Evolutionary conservation across 352 stramenopile species (phyloP), one percentile per base, ranked within the genome.

Genomic region (Pythium vanterpoolii): DNA sequence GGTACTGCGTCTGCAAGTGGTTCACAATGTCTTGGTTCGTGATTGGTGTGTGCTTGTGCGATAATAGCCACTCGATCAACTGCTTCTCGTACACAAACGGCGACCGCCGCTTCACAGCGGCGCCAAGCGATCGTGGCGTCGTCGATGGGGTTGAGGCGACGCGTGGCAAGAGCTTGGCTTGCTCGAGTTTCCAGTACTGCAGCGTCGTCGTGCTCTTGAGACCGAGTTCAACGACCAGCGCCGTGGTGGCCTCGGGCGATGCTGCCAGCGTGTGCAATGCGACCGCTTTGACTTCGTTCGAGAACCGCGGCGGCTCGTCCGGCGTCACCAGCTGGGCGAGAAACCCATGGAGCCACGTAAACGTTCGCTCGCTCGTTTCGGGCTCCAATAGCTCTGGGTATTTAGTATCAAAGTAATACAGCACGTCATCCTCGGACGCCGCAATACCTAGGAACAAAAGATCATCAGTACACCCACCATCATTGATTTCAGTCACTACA

Each of bases 321-420:
- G 42, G 30, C 23, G 79, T 73, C 14, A 68, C 58, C 26, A 90
- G 28, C 1, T n/a, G 30, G 10, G 50, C 23, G 8, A 68, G 40
- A 60, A 87, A 88, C 42, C 70, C 62, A 44, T 76, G 60, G 24
- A 90, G 64, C 78, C 81, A 90, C n/a, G 71, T 66, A 53, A 90
- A 90, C 39, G 59, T 46, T 0, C 49, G 44, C 8, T 79, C 64
- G 39, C 70, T 66, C 19, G 67, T 71, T 14, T 74, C 47, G 24
- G 73, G 68, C 36, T 79, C 69, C 38, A 89, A 62, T n/a, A 83
- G 51, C 49, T 87, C 77, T 3, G 81, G 81, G 48, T 79, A 76
- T 14, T 67, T 73, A 34, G 73, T 77, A 57, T 89, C 73, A 38
- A 89, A 77, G 63, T 84, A 90, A 47, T 79, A 83, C 46, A 90